Base-by-base conservation (phyloP, 345 rosid species). In the Arabidopsis suecica region DNA sequence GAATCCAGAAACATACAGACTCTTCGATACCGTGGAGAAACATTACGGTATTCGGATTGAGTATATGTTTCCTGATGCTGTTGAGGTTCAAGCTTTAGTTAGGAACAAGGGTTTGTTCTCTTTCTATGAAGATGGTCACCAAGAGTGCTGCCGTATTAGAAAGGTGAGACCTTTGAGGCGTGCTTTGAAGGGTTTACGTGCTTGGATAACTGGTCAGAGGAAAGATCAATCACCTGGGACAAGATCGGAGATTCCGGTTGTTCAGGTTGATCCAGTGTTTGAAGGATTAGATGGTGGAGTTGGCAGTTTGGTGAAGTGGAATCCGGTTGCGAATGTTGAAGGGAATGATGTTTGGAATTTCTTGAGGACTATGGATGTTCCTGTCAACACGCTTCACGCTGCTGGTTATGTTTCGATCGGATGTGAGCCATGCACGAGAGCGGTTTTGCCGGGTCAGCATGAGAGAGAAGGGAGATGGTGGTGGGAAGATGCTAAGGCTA, bases 391-490 rank as follows among this genome's bases (percentile, higher is more conserved):
- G 0, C 82, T 94, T 69, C 98, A 94, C 47, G 61, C 92, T 0
- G 77, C 84, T 8, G 99, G 99, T 3, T 95, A 90, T 50, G 82
- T 95, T 69, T 95, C 99, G 0, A 95, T 95, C 8, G 99, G 99
- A 1, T 95, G 99, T 18, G 99, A 95, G 89, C 97, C 99, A 1
- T 95, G 99, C 85, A 95, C 99, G 0, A 85, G 96, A 85, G 83
- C 97, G 0, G 96, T 92, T 7, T 89, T 95, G 14, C 99, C 99
- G 0, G 99, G 97, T 13, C 99, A 95, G 63, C 99, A 92, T 40
- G 97, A 95, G 82, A 89, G 99, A 58, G 99, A 95, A 82, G 99
- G 97, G 75, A 89, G 99, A 68, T 95, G 99, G 99, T 95, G 99
- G 99, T 95, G 99, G 99, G 99, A 95, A 87, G 99, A 95, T 28